These are phyloP conservation scores for Crataegus laevigata DNA, from an alignment of 306 rosid species.

Conservation along the genomic window DNA sequence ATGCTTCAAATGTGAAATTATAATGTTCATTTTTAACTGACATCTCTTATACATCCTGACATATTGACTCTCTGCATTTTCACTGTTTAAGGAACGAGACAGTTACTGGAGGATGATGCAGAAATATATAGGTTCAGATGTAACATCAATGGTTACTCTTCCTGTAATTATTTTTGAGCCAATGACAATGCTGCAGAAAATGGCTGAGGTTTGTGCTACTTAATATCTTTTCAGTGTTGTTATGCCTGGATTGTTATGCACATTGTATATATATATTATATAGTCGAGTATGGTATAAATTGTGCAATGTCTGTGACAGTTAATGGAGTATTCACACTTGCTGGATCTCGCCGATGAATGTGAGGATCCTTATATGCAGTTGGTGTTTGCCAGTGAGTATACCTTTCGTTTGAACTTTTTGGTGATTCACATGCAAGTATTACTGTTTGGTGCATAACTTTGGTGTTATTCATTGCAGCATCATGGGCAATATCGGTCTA, in stretches of 20 bases:
- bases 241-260: constrained; percentile 2
- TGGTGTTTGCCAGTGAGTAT: constrained; percentile 74
- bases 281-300: not conserved
- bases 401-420: not conserved
- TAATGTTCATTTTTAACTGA: not conserved
- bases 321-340: constrained; percentile 89
- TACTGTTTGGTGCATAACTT: not conserved
- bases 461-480: constrained; percentile 37
- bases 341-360: constrained; percentile 75
- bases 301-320: constrained; percentile 36
- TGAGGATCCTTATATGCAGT: constrained; percentile 75
- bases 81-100: constrained; percentile 61
- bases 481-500: constrained; percentile 95
- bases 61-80: constrained; percentile 3
- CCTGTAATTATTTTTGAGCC: constrained; percentile 92
- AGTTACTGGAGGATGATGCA: constrained; percentile 98
- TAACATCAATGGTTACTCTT: constrained; percentile 84
- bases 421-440: not conserved
- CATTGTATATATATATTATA: constrained; percentile 7
- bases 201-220: constrained; percentile 72
- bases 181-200: constrained; percentile 92
- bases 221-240: not conserved
- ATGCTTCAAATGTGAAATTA: not conserved
- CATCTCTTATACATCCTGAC: constrained; percentile 4
- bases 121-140: constrained; percentile 70